Percentiles rank a stretch among this genome's conserved stretches.
These are phyloP conservation scores for Termitomyces sp. DNA, from an alignment of 768 basidiomycete genomes.

Conservation along the genomic window DNA sequence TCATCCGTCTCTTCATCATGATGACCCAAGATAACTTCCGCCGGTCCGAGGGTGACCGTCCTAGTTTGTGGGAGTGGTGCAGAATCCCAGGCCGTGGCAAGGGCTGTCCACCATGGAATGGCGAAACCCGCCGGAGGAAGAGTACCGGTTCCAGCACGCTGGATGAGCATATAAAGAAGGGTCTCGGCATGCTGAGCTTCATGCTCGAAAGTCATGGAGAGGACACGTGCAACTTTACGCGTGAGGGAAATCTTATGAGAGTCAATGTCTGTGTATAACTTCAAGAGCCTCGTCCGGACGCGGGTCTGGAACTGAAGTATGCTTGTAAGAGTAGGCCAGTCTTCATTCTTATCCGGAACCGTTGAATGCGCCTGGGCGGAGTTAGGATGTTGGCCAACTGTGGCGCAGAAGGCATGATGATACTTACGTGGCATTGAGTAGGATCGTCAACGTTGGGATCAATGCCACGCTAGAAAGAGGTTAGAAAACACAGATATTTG, in stretches of 20 bases:
- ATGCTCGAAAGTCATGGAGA: slow-evolving; percentile 91
- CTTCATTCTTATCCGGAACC: slow-evolving; percentile 73
- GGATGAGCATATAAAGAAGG: slow-evolving; percentile 90
- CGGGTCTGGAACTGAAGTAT: slow-evolving; percentile 77
- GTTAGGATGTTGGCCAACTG: not conserved
- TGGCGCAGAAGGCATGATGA: not conserved
- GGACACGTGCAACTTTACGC: slow-evolving; percentile 66
- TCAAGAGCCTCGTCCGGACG: slow-evolving; percentile 66
- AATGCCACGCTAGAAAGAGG: slow-evolving; percentile 68
- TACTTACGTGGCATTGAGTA: slow-evolving; percentile 71
- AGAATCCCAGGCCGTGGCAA: slow-evolving; percentile 43
- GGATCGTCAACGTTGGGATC: slow-evolving; percentile 95
- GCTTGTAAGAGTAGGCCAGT: slow-evolving; percentile 74
- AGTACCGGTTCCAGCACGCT: slow-evolving; percentile 72
- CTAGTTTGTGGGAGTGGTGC: slow-evolving; percentile 34
- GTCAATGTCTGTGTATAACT: slow-evolving; percentile 68
- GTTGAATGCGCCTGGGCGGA: slow-evolving; percentile 71
- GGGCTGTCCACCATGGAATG: slow-evolving; percentile 62
- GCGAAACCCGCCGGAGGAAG: slow-evolving; percentile 73
- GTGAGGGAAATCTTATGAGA: slow-evolving; percentile 45
- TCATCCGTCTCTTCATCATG: slow-evolving; percentile 80
- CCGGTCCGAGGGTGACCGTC: slow-evolving; percentile 54
- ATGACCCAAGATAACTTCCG: slow-evolving; percentile 65
- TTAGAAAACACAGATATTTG: not conserved
- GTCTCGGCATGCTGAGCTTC: slow-evolving; percentile 91